Evolutionary conservation across 805 yeast genomes (phyloP).

Genomic region (Hanseniaspora vineae): DNA sequence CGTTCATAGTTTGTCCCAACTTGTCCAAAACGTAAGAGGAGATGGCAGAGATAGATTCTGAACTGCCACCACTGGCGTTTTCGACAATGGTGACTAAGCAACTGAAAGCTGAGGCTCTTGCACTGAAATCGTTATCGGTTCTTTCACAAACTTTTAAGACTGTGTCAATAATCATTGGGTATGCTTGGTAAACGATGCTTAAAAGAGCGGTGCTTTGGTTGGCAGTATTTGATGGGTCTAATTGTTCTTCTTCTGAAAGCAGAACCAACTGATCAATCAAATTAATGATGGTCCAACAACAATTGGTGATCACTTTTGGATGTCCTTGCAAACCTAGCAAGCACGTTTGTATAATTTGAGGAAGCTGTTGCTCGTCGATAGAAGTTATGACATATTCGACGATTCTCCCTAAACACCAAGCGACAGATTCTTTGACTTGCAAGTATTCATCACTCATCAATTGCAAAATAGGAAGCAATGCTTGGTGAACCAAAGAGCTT

Average conservation of each 20-base stretch:
- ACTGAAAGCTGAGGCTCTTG: conserved; percentile 95
- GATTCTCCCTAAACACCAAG: conserved; percentile 96
- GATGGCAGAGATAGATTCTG: conserved; percentile 54
- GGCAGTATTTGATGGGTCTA: neutral
- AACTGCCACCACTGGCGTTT: conserved; percentile 57
- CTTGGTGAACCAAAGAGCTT: conserved; percentile 60
- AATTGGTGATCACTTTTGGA: conserved; percentile 88
- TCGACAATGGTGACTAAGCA: conserved; percentile 75
- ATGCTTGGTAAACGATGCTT: conserved; percentile 55
- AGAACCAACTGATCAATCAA: conserved; percentile 46
- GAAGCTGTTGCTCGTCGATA: conserved; percentile 51
- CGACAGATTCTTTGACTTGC: conserved; percentile 92
- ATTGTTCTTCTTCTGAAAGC: neutral
- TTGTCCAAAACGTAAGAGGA: conserved; percentile 65
- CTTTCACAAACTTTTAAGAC: conserved; percentile 58
- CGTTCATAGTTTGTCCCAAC: conserved; percentile 52
- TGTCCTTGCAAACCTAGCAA: conserved; percentile 76
- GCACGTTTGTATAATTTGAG: conserved; percentile 61
- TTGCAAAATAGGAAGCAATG: conserved; percentile 62
- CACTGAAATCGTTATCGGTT: conserved; percentile 69
- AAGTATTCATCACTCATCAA: conserved; percentile 63
- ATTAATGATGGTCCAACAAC: conserved; percentile 95
- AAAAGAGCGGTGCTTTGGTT: conserved; percentile 29
- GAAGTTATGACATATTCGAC: conserved; percentile 78
- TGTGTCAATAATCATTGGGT: conserved; percentile 53